A percentile compares a stretch with the other conserved stretches of the same genome.
These are phyloP conservation scores for Phytopythium ostracodes DNA, from an alignment of 352 stramenopile species.

Conservation along the genomic window DNA sequence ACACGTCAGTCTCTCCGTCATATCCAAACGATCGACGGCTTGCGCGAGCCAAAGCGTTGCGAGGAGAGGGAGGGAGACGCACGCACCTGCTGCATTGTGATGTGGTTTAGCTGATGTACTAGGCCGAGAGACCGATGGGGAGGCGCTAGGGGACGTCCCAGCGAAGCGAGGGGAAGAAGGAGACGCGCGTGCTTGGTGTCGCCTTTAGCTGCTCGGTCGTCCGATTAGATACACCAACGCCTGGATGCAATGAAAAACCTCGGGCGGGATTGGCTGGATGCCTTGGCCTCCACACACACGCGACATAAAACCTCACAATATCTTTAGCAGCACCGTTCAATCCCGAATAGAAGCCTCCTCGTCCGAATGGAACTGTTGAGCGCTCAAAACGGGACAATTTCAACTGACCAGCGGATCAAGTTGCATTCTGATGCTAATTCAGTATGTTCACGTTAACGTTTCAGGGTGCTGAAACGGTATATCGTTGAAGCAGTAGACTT, in stretches of 20 bases:
- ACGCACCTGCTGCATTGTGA: constrained; percentile 16
- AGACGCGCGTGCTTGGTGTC: background rate
- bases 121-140: background rate
- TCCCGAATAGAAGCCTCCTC: background rate
- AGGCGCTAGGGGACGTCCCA: background rate
- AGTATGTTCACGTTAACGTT: no score
- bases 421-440: no score
- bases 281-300: background rate
- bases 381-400: no score
- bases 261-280: background rate
- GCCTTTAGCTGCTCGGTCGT: background rate
- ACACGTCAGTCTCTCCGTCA: background rate
- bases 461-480: no score
- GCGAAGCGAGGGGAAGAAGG: background rate
- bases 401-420: no score
- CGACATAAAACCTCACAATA: background rate
- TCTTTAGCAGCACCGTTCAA: background rate
- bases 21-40: background rate
- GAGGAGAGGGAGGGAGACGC: background rate
- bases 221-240: background rate
- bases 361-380: background rate
- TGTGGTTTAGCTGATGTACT: background rate
- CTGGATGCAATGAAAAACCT: background rate
- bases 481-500: background rate
- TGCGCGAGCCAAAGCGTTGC: background rate